Percentiles rank a stretch among this genome's conserved stretches.
Evolutionary conservation across 305 asterid genomes (phyloP).

Genomic region (Solanum hybrid): DNA sequence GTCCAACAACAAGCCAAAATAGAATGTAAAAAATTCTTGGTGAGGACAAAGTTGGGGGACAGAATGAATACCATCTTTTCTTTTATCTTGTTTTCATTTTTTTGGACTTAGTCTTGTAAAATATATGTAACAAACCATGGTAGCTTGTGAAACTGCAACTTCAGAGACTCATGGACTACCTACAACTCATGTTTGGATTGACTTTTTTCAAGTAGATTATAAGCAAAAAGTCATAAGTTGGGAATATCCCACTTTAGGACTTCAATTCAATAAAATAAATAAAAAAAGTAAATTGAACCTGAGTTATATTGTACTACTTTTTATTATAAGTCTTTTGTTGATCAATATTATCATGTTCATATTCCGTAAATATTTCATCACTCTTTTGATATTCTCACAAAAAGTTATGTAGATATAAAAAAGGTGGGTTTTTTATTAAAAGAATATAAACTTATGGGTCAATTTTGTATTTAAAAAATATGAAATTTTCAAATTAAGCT

Average conservation of each 20-base stretch:
- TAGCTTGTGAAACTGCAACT: background rate
- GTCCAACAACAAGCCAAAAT: background rate
- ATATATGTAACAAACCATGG: background rate
- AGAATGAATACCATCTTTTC: background rate
- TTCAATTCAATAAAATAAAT: too few species aligned
- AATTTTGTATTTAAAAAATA: too few species aligned
- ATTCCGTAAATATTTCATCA: too few species aligned
- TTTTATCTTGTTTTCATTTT: too few species aligned
- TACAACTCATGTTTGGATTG: background rate
- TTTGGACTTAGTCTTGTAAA: background rate
- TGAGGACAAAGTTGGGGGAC: background rate
- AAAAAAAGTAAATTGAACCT: background rate
- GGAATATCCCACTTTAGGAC: background rate
- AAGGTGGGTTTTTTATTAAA: background rate
- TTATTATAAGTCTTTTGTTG: background rate
- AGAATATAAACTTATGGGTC: background rate
- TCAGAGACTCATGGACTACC: background rate
- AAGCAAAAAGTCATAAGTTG: background rate
- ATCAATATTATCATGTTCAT: background rate
- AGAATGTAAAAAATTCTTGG: background rate
- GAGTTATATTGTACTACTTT: background rate
- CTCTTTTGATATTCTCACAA: background rate
- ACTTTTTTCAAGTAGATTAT: background rate
- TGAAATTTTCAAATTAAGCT: too few species aligned
- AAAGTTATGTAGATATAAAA: too few species aligned